These are phyloP conservation scores for Vicia sativa DNA, from an alignment of 306 rosid species.

Conservation along the genomic window DNA sequence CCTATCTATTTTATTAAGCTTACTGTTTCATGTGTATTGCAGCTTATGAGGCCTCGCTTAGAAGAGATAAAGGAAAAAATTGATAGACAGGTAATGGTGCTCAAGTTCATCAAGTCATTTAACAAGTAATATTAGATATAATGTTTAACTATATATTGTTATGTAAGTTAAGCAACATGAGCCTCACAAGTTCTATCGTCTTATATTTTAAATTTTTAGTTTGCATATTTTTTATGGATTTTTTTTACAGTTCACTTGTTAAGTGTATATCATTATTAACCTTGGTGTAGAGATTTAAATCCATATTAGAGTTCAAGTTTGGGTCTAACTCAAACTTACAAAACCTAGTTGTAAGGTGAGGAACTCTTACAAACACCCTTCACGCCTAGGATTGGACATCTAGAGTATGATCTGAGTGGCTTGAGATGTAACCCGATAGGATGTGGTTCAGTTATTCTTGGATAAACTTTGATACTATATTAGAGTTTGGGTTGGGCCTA, in stretches of 20 bases:
- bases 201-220: conserved; percentile 10
- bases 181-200: conserved; percentile 7
- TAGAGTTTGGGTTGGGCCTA: neutral
- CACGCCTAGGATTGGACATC: too few relatives aligned
- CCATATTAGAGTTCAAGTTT: too few relatives aligned
- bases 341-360: too few relatives aligned
- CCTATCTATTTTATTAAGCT: conserved; percentile 28
- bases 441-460: neutral
- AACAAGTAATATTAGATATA: neutral
- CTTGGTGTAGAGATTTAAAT: too few relatives aligned
- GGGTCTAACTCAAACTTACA: too few relatives aligned
- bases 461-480: neutral
- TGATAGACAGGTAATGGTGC: conserved; percentile 61
- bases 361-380: too few relatives aligned
- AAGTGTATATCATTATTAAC: too few relatives aligned
- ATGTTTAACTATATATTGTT: conserved; percentile 19
- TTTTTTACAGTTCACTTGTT: conserved; percentile 10
- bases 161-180: neutral
- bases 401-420: neutral
- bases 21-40: conserved; percentile 38
- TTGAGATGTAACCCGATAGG: neutral
- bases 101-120: conserved; percentile 24
- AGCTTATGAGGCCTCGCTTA: conserved; percentile 78
- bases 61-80: conserved; percentile 61
- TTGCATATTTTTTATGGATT: neutral